Evolutionary conservation across 257 asterid species (phyloP).

Genomic region (Solanum pinnatisectum): DNA sequence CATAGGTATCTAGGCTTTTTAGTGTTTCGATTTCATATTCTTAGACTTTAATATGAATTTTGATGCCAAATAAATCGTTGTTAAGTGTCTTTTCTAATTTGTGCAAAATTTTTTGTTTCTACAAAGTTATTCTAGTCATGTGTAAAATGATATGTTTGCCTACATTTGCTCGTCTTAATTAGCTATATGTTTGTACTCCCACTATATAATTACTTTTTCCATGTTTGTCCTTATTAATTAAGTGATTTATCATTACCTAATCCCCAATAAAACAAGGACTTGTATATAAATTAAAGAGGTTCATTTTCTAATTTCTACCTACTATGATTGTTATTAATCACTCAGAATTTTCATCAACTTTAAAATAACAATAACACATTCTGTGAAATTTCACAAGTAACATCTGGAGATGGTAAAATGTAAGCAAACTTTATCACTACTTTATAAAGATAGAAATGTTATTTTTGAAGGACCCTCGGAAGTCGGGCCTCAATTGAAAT

Average conservation of each 20-base stretch:
- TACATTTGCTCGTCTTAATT: background rate
- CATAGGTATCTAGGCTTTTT: slow-evolving; percentile 3
- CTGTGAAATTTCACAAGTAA: too few relatives aligned
- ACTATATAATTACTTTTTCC: background rate
- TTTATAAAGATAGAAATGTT: too few relatives aligned
- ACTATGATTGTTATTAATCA: background rate
- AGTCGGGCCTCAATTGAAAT: too few relatives aligned
- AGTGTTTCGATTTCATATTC: background rate
- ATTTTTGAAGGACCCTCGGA: too few relatives aligned
- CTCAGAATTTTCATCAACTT: background rate
- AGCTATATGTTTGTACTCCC: background rate
- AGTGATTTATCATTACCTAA: background rate
- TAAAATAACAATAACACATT: background rate
- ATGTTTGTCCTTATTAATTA: background rate
- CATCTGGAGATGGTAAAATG: too few relatives aligned
- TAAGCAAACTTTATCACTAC: too few relatives aligned
- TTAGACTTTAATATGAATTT: background rate
- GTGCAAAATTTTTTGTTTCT: background rate
- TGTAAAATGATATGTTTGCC: background rate
- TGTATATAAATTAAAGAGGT: background rate
- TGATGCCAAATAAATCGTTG: background rate
- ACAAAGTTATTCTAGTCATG: background rate
- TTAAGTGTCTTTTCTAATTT: background rate
- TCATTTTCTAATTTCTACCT: background rate
- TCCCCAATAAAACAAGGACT: background rate